Base-by-base conservation (phyloP, 192 early-diverging fungal genomes). In the Paraglomus brasilianum region DNA sequence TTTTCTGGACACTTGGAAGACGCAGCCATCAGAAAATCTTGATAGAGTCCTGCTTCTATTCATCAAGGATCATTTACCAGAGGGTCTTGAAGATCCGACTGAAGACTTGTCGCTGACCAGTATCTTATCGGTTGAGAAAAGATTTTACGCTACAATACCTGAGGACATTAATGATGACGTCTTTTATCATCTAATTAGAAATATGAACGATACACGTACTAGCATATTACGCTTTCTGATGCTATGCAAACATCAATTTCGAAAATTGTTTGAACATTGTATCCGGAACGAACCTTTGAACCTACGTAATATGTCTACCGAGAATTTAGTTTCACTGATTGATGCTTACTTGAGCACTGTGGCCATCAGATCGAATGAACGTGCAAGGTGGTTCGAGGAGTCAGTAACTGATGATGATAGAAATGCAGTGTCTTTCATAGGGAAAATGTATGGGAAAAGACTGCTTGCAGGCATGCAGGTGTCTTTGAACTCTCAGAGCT, bases 1-100 rank as follows among this genome's bases (percentile, higher is more conserved):
- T 78, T 56, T 30, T 13, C 47, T 78, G 24, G 66, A 56, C 38
- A 63, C 74, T 19, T 78, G 77, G 77, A 51, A 47, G 17, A 62
- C 63, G 21, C 77, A 74, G 42, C 72, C 72, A 1, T 74, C 72
- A 55, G 69, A 74, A 11, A 72, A 78, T 1, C 43, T 78, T 30
- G 77, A 78, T 30, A 52, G 46, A 0, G 73, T 77, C 47, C 70
- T 39, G 73, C 71, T 41, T 65, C 72, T 9, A 48, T 72, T 21
- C 66, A 49, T 1, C 30, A 30, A 30, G 30, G 3, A 30, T 30
- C 30, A 30, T 30, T 30, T 30, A 30, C 30, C 30, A 30, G 30
- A 30, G 30, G 30, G 30, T 30, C 30, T 30, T 30, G 30, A 30
- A 1, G 30, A 30, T 2, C 30, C 30, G 30, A 30, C 30, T 30